Evolutionary conservation across 768 basidiomycete genomes (phyloP), one percentile per base, ranked within the genome.

Genomic region (Trichaptum fuscoviolaceum): DNA sequence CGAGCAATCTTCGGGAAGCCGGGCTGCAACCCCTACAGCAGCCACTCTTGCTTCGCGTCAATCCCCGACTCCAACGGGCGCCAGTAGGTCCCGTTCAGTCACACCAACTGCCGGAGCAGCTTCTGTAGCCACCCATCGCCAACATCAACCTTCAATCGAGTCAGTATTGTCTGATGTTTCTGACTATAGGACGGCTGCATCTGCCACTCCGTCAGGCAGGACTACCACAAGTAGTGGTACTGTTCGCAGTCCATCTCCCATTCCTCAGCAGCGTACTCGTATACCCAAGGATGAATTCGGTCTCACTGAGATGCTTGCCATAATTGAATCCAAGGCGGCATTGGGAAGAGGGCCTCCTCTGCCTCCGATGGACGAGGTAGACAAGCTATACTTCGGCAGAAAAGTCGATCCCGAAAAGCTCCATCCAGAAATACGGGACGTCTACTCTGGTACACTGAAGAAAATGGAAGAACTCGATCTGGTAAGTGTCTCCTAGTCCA

Each of bases 241-340:
- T 67, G 34, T 66, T n/a, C 65, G 70, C 17, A 34, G 25, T 59
- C 64, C 69, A 57, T 81, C 80, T 1, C 85, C 85, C 0, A 78
- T 80, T 0, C 75, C 73, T 5, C 62, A 76, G 1, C 73, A 79
- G 62, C 70, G 74, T 35, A 30, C 64, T 35, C 64, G 74, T 69
- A 2, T 90, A 62, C 85, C 85, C n/a, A 84, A 82, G 68, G 88
- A 96, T 72, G 93, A 96, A 75, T 96, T 96, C 77, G 95, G 95
- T 1, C 79, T 96, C 26, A 78, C 85, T 8, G 83, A 88, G 63
- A 95, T 97, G 92, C 84, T 97, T 84, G 89, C 92, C 26, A 82
- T 96, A 58, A 94, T 97, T 65, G 90, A 95, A 75, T 83, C 84
- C 42, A 82, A 83, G 35, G 87, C 86, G 26, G 73, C 75, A 57